Evolutionary conservation across 768 basidiomycete genomes (phyloP).

Genomic region (Mycena galericulata): DNA sequence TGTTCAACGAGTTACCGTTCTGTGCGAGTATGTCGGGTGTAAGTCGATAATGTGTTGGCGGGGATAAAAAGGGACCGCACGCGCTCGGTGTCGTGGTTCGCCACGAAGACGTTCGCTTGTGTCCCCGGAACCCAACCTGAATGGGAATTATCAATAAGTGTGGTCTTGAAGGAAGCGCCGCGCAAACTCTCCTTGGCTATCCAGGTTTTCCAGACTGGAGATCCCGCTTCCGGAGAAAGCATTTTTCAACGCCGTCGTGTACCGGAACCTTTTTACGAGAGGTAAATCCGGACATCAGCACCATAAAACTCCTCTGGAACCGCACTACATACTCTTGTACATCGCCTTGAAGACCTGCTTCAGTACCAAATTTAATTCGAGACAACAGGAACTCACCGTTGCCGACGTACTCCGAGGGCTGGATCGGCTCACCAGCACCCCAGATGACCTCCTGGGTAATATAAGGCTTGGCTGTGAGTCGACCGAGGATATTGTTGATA

Average conservation of each 20-base stretch:
- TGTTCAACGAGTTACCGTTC: constrained; percentile 67
- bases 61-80: constrained; percentile 44
- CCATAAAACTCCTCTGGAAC: neutral
- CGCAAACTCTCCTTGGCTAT: constrained; percentile 55
- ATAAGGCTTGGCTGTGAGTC: constrained; percentile 58
- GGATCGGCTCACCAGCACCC: constrained; percentile 62
- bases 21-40: constrained; percentile 29
- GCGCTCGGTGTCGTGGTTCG: constrained; percentile 79
- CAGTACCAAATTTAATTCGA: neutral
- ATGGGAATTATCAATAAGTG: neutral
- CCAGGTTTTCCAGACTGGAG: constrained; percentile 62
- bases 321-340: constrained; percentile 66
- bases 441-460: constrained; percentile 75
- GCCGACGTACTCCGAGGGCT: constrained; percentile 66
- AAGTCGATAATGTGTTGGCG: neutral
- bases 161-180: neutral
- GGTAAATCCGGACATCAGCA: neutral
- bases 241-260: constrained; percentile 61
- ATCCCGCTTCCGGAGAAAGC: constrained; percentile 67
- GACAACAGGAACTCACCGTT: constrained; percentile 53
- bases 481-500: constrained; percentile 63
- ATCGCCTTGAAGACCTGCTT: constrained; percentile 54
- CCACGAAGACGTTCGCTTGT: constrained; percentile 72
- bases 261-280: constrained; percentile 64
- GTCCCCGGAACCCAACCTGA: constrained; percentile 69